Percentiles rank a stretch among this genome's conserved stretches.
phyloP scores from a whole-genome alignment of 179 eudicot genomes.

The Heliamphora pulchella region DNA sequence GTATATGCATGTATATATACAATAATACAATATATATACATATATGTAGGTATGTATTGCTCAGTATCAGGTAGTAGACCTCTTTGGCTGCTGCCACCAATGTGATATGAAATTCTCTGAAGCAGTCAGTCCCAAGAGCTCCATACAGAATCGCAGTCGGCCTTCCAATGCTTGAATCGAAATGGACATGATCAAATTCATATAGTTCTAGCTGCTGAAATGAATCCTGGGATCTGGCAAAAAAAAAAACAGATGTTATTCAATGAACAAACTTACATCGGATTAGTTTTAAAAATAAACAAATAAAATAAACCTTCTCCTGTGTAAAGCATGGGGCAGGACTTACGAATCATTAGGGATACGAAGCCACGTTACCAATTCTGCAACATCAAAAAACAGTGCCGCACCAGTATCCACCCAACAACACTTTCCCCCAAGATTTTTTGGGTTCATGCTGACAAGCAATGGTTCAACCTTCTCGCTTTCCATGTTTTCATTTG shows the following conservation, averaged over 20 bases:
- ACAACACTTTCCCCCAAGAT: slow-evolving; percentile 82
- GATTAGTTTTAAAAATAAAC: background rate
- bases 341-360: slow-evolving; percentile 52
- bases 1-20: no score
- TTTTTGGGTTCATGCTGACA: slow-evolving; percentile 52
- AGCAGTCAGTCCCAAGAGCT: slow-evolving; percentile 85
- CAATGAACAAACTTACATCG: no score
- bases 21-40: background rate
- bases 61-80: slow-evolving; percentile 30
- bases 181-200: slow-evolving; percentile 83
- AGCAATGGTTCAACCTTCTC: slow-evolving; percentile 43
- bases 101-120: slow-evolving; percentile 55
- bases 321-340: slow-evolving; percentile 4
- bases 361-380: slow-evolving; percentile 55
- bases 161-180: slow-evolving; percentile 55
- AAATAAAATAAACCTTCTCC: background rate
- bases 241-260: slow-evolving; percentile 8
- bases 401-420: slow-evolving; percentile 91
- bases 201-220: slow-evolving; percentile 82
- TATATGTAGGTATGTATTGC: slow-evolving; percentile 1
- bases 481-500: slow-evolving; percentile 25
- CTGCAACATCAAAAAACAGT: slow-evolving; percentile 57
- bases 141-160: slow-evolving; percentile 86
- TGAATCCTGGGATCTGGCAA: slow-evolving; percentile 46
- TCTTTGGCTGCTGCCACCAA: slow-evolving; percentile 75